Evolutionary conservation across 148 eudicot species (phyloP), one percentile per base, ranked within the genome.

Genomic region (Cornus florida): DNA sequence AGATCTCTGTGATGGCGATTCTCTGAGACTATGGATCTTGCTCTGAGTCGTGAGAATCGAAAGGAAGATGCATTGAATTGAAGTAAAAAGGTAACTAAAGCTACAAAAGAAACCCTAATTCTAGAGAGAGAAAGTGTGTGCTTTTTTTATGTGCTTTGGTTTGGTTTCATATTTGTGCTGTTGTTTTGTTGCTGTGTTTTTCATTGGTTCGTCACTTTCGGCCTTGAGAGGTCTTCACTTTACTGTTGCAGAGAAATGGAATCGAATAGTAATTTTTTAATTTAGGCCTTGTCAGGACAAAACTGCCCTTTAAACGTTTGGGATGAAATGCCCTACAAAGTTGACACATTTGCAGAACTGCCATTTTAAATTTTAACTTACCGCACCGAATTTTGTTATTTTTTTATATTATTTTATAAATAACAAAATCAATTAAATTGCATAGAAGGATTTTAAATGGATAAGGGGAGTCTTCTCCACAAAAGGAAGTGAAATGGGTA

Each of bases 151-250:
- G 73, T 41, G 78, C 10, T 4, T 38, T 38, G 23, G 53, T 69
- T 80, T 60, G 35, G 70, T 65, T 77, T 75, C 46, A 13, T 39
- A 10, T 75, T 39, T 4, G 7, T 43, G 0, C 38, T 7, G 13
- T 22, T 43, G 10, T 43, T 43, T 9, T 24, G 66, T 41, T 43
- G 64, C 72, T 72, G 75, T 71, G 75, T 38, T 62, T 80, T 80
- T 74, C 82, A 80, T 67, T 80, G 83, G 83, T n/a, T 79, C 71
- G 79, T 81, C 83, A 60, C 83, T 81, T 81, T 81, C 79, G 75
- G 79, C 79, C 16, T 50, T 9, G 11, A 50, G 65, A n/a, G 78
- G 73, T 74, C 83, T 75, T 59, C 69, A 35, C 71, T 77, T 48
- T 17, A 81, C 68, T 76, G 80, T 71, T 71, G 77, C 48, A 22